Conservation (phyloP, 441 rosid genomes). For the Daphne laureola region DNA sequence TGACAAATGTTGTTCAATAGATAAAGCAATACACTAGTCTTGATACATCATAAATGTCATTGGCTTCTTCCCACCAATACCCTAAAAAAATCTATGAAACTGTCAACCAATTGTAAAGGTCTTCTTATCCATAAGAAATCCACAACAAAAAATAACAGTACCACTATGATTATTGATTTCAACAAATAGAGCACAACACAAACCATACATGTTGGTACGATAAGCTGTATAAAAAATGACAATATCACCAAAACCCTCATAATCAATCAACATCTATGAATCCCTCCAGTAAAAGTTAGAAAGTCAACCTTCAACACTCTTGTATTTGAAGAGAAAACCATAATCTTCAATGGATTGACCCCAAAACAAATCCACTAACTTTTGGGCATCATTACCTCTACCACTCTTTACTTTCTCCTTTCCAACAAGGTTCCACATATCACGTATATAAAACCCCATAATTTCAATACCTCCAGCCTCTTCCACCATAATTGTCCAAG, state of each 20-base stretch:
- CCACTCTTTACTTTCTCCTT: too few species aligned
- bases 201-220: constrained; percentile 1
- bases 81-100: background rate
- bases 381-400: too few species aligned
- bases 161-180: background rate
- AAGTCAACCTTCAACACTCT: background rate
- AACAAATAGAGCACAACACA: constrained; percentile 5
- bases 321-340: too few species aligned
- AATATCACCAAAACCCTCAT: constrained; percentile 3
- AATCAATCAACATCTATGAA: background rate
- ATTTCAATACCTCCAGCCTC: too few species aligned
- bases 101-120: background rate
- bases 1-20: constrained; percentile 14
- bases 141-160: background rate
- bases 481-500: too few species aligned
- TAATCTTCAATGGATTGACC: too few species aligned
- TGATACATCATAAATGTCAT: too few species aligned
- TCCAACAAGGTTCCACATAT: too few species aligned
- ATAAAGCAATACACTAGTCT: too few species aligned
- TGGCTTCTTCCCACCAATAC: background rate
- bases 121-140: background rate
- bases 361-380: too few species aligned
- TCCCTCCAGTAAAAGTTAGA: constrained; percentile 9
- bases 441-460: too few species aligned
- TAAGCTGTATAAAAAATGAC: background rate